A percentile compares a stretch with the other conserved stretches of the same genome.
Evolutionary conservation across 2,329 filamentous ascomycete genomes (phyloP).

Genomic region (Cucurbitaria berberidis): DNA sequence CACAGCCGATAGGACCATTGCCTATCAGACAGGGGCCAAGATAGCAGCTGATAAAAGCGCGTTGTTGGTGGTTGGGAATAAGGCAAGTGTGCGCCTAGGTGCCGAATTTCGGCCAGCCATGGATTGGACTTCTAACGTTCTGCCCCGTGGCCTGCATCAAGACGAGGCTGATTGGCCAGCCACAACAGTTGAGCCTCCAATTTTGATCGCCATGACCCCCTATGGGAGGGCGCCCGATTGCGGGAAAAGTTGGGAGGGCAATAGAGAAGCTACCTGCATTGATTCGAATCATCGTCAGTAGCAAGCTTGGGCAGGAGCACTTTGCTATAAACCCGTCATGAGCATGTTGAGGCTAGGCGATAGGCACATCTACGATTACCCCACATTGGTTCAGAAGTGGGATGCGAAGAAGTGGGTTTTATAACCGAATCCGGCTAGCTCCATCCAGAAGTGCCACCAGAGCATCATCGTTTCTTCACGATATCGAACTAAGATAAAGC

Average conservation of each 20-base stretch:
- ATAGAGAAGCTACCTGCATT: constrained; percentile 16
- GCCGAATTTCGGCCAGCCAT: constrained; percentile 29
- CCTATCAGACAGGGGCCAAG: constrained; percentile 30
- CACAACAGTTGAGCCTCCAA: constrained; percentile 2
- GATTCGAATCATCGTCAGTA: constrained; percentile 7
- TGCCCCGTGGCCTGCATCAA: constrained; percentile 26
- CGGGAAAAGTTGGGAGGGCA: constrained; percentile 34
- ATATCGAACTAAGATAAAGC: constrained; percentile 31
- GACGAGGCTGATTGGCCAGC: constrained; percentile 27
- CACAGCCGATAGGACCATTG: constrained; percentile 35
- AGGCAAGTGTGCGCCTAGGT: constrained; percentile 23
- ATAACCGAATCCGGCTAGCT: constrained; percentile 19
- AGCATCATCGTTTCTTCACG: constrained; percentile 30
- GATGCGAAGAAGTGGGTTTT: constrained; percentile 13
- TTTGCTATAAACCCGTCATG: constrained; percentile 10
- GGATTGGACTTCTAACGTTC: constrained; percentile 9
- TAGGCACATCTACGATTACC: constrained; percentile 23
- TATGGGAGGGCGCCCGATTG: constrained; percentile 34
- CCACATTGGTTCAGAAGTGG: constrained; percentile 22
- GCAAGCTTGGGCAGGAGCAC: constrained; percentile 6
- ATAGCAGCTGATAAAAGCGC: constrained; percentile 39
- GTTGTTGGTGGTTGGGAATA: constrained; percentile 25
- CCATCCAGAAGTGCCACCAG: constrained; percentile 7
- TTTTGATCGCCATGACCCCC: constrained; percentile 17
- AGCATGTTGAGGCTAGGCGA: constrained; percentile 15